Evolutionary conservation across 495 filamentous ascomycete species (phyloP), one percentile per base, ranked within the genome.

Genomic region (Podospora anserina): DNA sequence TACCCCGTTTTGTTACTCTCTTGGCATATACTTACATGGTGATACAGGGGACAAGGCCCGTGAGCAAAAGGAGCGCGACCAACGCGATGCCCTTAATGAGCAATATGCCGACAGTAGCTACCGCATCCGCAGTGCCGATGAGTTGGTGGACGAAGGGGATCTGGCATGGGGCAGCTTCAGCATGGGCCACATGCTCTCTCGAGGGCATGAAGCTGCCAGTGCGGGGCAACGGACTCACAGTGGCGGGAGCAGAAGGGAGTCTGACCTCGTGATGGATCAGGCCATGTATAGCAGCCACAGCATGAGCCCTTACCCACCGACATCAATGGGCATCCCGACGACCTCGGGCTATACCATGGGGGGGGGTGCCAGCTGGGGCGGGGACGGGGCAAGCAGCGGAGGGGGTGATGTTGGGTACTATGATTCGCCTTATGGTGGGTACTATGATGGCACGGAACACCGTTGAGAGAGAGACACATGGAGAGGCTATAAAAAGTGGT

Each of bases 101-200:
- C 72, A 82, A 57, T 78, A 83, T 49, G 88, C 88, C 5, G 84
- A 80, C 7, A 78, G 79, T 69, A 80, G 82, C 63, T 91, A 91
- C 74, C 76, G 81, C 7, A 78, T 82, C n/a, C 83, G 85, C 0
- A 80, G 81, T 26, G 75, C 87, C 1, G 78, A 81, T 1, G 86
- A 76, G 26, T 18, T 75, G 64, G 83, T 81, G 44, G 70, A 75
- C 55, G 81, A 77, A 32, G 75, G 79, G 28, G 82, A 85, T 53
- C 81, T 86, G 13, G 86, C 86, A 0, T 91, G 88, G 88, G 88
- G 88, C 20, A 81, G 87, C 26, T 63, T 89, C 57, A 85, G 80
- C 66, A 77, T 91, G 78, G 76, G 77, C 30, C 82, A 87, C 69
- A 79, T 89, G 3, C 78, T 90, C 0, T 76, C 82, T 9, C 76